A percentile compares a stretch with the other conserved stretches of the same genome.
Evolutionary conservation across 306 rosid species (phyloP).

Genomic region (Biancaea sappan): DNA sequence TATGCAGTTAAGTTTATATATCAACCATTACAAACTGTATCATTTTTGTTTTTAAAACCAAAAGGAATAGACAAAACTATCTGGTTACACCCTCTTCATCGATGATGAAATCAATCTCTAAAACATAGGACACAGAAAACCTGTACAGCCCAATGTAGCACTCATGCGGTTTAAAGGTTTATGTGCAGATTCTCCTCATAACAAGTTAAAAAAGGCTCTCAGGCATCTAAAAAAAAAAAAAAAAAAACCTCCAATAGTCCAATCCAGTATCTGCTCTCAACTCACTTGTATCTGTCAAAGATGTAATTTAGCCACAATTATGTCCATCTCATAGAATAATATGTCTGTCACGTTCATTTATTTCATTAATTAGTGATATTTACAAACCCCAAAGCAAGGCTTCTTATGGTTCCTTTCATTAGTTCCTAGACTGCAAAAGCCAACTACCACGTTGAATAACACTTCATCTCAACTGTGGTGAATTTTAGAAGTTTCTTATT

Average conservation of each 20-base stretch:
- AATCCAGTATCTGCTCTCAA: slow-evolving; percentile 16
- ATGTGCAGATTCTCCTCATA: background rate
- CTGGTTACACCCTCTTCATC: slow-evolving; percentile 11
- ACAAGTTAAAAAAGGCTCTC: slow-evolving; percentile 5
- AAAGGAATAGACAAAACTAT: background rate
- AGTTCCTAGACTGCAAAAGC: slow-evolving; percentile 10
- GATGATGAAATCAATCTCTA: slow-evolving; percentile 1
- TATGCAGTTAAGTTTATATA: background rate
- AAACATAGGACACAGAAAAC: background rate
- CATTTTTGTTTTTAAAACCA: background rate
- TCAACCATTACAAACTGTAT: background rate
- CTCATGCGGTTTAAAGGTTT: background rate
- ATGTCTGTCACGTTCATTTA: slow-evolving; percentile 8
- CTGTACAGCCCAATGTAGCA: background rate
- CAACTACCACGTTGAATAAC: slow-evolving; percentile 25
- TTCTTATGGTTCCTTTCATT: slow-evolving; percentile 14
- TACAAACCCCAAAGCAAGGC: slow-evolving; percentile 20
- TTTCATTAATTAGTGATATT: slow-evolving; percentile 15
- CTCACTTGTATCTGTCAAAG: slow-evolving; percentile 19
- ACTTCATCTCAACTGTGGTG: slow-evolving; percentile 1
- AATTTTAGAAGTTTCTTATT: slow-evolving; percentile 7
- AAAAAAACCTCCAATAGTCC: slow-evolving; percentile 13
- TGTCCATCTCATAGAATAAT: slow-evolving; percentile 17
- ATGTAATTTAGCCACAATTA: slow-evolving; percentile 16
- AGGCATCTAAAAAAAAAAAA: background rate